Conservation (phyloP, 768 basidiomycete genomes). For the Pisolithus microcarpus region DNA sequence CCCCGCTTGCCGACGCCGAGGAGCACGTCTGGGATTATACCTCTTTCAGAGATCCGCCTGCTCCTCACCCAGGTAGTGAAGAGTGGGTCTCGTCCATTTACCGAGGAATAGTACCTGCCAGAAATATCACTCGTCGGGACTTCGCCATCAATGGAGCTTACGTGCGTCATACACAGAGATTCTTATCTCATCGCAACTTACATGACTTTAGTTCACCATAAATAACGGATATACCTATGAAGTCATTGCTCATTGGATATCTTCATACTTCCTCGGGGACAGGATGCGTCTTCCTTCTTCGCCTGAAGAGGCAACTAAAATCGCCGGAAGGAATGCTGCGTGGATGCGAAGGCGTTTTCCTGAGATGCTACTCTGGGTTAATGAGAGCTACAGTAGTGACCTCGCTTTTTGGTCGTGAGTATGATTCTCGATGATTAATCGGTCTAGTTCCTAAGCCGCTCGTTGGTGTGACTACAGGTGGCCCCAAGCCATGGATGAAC, state of each 20-base stretch:
- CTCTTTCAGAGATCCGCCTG: constrained; percentile 36
- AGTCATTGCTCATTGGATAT: constrained; percentile 57
- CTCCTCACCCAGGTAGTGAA: constrained; percentile 21
- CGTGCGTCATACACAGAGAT: constrained; percentile 28
- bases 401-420: constrained; percentile 50
- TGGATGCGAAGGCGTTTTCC: constrained; percentile 55
- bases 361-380: constrained; percentile 38
- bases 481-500: constrained; percentile 52
- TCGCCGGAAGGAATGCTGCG: constrained; percentile 38
- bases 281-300: constrained; percentile 41
- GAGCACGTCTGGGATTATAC: constrained; percentile 28
- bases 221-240: constrained; percentile 51
- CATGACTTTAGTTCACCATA: constrained; percentile 40
- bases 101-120: constrained; percentile 55
- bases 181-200: not conserved
- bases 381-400: constrained; percentile 45
- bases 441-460: not conserved
- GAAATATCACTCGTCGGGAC: constrained; percentile 47
- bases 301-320: constrained; percentile 38
- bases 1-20: constrained; percentile 12
- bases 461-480: constrained; percentile 33
- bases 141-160: constrained; percentile 60
- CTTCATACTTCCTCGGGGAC: constrained; percentile 53
- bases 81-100: constrained; percentile 46
- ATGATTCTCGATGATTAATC: not conserved